Evolutionary conservation across 73 alveolate species (phyloP), one percentile per base, ranked within the genome.

Genomic region (Paramecium bursaria): DNA sequence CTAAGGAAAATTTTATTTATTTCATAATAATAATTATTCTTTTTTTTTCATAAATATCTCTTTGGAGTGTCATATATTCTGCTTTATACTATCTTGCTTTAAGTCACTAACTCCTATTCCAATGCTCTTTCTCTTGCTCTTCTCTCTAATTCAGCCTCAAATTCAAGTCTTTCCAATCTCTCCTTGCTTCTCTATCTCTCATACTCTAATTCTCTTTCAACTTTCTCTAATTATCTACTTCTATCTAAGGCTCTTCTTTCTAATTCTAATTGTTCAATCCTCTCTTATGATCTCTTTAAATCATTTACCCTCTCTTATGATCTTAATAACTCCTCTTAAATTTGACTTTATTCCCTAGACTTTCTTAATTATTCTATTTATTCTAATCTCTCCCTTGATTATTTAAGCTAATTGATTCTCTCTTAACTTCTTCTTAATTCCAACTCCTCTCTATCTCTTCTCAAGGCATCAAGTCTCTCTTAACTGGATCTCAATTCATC

Each of bases 51-150:
- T 39, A 30, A 39, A 47, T 67, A 67, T 67, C 82, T 31, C 50
- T 67, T 67, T n/a, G 82, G 82, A 67, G 82, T 67, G 35, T 67
- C 82, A 42, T 67, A 67, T 14, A 67, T 67, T 67, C 82, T 67
- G 55, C 82, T 67, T 42, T 67, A 15, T 15, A 67, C 82, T 21
- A 67, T 31, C 25, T 67, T 67, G 21, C 82, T 67, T 67, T 67
- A 67, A 30, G 82, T 23, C 26, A 47, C 82, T 14, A 67, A 21
- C 13, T 67, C 82, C 17, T 67, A 67, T 25, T 67, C 82, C n/a
- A 67, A 42, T 35, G 82, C 82, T 67, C 82, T 67, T 31, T 67
- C 82, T 67, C 82, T 67, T 25, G 57, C 82, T 67, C 82, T 67
- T 67, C 82, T 67, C 44, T 67, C 82, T 47, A 67, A 67, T 17